A percentile compares a stretch with the other conserved stretches of the same genome.
These are phyloP conservation scores for Lactarius quietus DNA, from an alignment of 768 basidiomycete genomes.

Conservation along the genomic window DNA sequence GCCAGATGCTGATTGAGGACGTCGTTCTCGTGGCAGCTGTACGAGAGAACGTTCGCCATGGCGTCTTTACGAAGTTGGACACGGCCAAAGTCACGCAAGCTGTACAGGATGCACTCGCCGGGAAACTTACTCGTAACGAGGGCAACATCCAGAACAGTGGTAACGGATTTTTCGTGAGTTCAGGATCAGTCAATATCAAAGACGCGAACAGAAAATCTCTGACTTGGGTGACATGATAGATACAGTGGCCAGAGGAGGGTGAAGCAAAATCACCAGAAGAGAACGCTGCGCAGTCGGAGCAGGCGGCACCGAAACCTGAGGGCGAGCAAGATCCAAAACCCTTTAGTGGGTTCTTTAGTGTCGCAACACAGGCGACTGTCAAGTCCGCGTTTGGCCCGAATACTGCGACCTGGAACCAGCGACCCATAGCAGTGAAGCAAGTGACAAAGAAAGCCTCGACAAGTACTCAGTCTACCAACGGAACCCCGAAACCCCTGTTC, in stretches of 20 bases:
- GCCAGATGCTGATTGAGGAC: constrained; percentile 12
- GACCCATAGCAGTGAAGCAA: neutral
- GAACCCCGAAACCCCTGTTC: neutral
- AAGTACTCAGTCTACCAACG: neutral
- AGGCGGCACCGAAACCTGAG: neutral
- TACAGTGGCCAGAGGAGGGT: neutral
- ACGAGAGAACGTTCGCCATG: constrained; percentile 3
- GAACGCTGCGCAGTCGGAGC: neutral
- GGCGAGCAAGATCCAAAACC: neutral
- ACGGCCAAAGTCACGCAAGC: neutral
- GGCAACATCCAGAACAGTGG: neutral
- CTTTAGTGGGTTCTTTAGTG: neutral
- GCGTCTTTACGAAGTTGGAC: neutral
- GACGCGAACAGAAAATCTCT: neutral
- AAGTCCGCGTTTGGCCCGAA: neutral
- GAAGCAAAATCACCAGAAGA: neutral
- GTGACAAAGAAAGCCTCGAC: neutral
- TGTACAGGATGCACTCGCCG: neutral
- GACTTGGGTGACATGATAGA: neutral
- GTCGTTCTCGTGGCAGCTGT: constrained; percentile 10
- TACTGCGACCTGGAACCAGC: neutral
- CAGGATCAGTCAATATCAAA: neutral
- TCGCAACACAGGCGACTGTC: neutral
- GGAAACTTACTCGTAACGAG: neutral
- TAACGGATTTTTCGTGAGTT: neutral